Evolutionary conservation across 495 filamentous ascomycete species (phyloP), one percentile per base, ranked within the genome.

Genomic region (Neurospora tetrasperma): DNA sequence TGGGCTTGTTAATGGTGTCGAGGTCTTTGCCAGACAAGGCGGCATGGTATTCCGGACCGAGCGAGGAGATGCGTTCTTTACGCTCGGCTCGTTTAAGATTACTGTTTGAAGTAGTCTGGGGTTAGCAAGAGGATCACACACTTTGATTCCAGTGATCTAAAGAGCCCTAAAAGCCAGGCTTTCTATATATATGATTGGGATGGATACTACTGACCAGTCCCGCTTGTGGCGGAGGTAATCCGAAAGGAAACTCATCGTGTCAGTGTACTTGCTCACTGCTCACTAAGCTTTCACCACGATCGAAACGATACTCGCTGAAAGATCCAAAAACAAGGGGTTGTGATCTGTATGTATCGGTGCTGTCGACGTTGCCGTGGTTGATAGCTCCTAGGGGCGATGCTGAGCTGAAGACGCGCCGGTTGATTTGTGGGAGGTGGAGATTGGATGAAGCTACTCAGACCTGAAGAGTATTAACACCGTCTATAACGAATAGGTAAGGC

Each of bases 81-180:
- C 96, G 92, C 76, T 96, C 89, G 44, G 85, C 76, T 79, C 95
- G 92, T 84, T 99, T 99, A 75, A 87, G 85, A 78, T 88, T 86
- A 83, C 96, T 98, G 75, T 38, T 73, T 70, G 76, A 14, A 76
- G 77, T 44, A n/a, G 2, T 16, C 39, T 18, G 40, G 16, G n/a
- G 6, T 70, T 41, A 69, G 40, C 14, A 23, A 42, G 14, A 23
- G 70, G 20, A n/a, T 18, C 4, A 73, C 20, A 27, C 18, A 54
- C 16, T 41, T 42, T 31, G 12, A 38, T 43, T 20, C 70, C 31
- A 23, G 38, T 14, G 38, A 66, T 12, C 42, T 48, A 16, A 27
- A 41, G 20, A 39, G 7, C 35, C 5, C 3, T 6, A 38, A 6
- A 68, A 10, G 39, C 41, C 16, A 27, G n/a, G 48, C 14, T 43